phyloP scores from a whole-genome alignment of 2,329 filamentous ascomycete genomes.

The Pestalotiopsis sp. region DNA sequence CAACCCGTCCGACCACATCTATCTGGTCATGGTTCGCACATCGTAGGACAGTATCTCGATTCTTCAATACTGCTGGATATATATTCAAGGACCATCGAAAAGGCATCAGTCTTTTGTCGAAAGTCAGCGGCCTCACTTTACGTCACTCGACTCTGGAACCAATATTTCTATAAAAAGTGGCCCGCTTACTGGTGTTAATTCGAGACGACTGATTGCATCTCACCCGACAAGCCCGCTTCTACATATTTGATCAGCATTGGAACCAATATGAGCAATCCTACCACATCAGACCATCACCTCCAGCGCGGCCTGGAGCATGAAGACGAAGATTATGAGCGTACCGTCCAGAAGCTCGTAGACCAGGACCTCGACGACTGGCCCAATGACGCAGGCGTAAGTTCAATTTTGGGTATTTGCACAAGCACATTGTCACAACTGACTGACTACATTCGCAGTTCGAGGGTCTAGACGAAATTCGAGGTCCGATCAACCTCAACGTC shows the following conservation, averaged over 20 bases:
- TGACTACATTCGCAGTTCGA: conserved; percentile 56
- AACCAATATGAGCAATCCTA: not conserved
- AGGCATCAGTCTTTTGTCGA: not conserved
- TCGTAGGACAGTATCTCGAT: not conserved
- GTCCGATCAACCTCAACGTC: conserved; percentile 64
- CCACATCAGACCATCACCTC: not conserved
- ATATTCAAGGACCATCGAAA: not conserved
- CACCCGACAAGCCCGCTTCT: not conserved
- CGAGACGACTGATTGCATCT: not conserved
- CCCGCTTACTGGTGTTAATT: not conserved
- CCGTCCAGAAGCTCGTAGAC: conserved; percentile 16
- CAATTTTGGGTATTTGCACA: too few species aligned
- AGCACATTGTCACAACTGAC: not conserved
- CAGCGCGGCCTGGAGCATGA: conserved; percentile 16
- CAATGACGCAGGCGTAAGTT: conserved; percentile 49
- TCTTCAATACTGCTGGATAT: not conserved
- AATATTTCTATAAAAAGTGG: not conserved
- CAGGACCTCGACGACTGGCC: conserved; percentile 46
- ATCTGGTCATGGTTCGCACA: not conserved
- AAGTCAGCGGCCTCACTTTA: not conserved
- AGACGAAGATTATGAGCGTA: conserved; percentile 22
- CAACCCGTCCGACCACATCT: not conserved
- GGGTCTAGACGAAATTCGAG: conserved; percentile 64
- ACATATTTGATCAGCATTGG: not conserved
- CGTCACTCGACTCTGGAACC: not conserved